phyloP scores from a whole-genome alignment of 306 rosid genomes.

The Corylus heterophylla region DNA sequence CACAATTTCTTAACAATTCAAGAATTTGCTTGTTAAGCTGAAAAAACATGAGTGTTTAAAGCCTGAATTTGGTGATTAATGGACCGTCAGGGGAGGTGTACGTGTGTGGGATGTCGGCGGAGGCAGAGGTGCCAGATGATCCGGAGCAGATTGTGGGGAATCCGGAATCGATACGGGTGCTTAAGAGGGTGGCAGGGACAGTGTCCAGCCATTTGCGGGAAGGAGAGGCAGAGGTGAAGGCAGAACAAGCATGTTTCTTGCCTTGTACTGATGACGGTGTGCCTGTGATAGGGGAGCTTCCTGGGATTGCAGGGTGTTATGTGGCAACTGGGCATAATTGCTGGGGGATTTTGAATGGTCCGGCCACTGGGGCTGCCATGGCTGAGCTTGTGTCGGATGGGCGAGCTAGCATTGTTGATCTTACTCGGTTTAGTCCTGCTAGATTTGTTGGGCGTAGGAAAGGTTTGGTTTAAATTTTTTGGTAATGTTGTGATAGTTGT shows the following conservation, averaged over 20 bases:
- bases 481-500: not conserved
- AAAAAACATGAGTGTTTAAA: not conserved
- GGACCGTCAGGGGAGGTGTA: slow-evolving; percentile 82
- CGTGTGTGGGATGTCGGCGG: slow-evolving; percentile 75
- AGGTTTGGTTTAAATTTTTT: not conserved
- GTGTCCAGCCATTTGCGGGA: slow-evolving; percentile 74
- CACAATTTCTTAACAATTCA: not conserved
- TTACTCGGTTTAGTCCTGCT: slow-evolving; percentile 62
- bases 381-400: slow-evolving; percentile 86
- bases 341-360: slow-evolving; percentile 94
- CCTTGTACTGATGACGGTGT: slow-evolving; percentile 70
- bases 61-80: slow-evolving; percentile 4
- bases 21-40: not conserved
- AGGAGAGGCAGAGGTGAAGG: slow-evolving; percentile 66
- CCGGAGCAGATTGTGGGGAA: slow-evolving; percentile 59
- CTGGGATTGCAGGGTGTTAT: slow-evolving; percentile 62
- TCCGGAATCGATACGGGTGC: slow-evolving; percentile 53
- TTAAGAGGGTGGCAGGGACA: slow-evolving; percentile 72
- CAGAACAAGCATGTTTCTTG: slow-evolving; percentile 88
- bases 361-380: slow-evolving; percentile 89
- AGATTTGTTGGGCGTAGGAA: slow-evolving; percentile 48
- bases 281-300: slow-evolving; percentile 77
- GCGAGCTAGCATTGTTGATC: slow-evolving; percentile 64
- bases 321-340: slow-evolving; percentile 89
- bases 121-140: slow-evolving; percentile 74